These are phyloP conservation scores for Termitomyces sp. DNA, from an alignment of 768 basidiomycete species.

Conservation along the genomic window DNA sequence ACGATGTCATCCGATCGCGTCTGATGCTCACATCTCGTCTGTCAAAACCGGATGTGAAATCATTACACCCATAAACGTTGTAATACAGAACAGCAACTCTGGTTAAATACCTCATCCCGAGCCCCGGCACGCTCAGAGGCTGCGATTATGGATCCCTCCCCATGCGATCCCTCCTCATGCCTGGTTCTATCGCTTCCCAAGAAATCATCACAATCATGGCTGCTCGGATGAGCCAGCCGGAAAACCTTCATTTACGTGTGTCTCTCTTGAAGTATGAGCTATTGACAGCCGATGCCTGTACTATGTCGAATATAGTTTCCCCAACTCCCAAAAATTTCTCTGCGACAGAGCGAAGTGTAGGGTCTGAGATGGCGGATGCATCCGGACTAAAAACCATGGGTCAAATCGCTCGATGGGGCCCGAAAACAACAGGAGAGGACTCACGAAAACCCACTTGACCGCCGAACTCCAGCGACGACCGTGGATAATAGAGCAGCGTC, in stretches of 20 bases:
- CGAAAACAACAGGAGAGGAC: conserved; percentile 25
- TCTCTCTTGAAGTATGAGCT: conserved; percentile 75
- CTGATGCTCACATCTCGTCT: background rate
- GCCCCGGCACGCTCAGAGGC: background rate
- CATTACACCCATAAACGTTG: conserved; percentile 3
- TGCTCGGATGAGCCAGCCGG: conserved; percentile 3
- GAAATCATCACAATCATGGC: background rate
- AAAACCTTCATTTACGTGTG: conserved; percentile 24
- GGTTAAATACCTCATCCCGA: conserved; percentile 13
- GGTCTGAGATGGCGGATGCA: conserved; percentile 65
- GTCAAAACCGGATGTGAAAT: background rate
- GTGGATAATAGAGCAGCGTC: conserved; percentile 87
- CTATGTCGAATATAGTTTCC: conserved; percentile 83
- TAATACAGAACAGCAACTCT: conserved; percentile 7
- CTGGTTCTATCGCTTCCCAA: background rate
- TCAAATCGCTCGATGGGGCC: conserved; percentile 1
- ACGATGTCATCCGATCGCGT: background rate
- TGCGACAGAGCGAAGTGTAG: conserved; percentile 67
- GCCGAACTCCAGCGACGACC: conserved; percentile 84
- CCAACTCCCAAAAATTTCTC: conserved; percentile 84
- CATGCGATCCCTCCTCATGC: background rate
- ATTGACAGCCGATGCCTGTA: conserved; percentile 82
- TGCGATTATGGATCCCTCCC: background rate
- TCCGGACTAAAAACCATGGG: conserved; percentile 44
- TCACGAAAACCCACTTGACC: conserved; percentile 86